Base-by-base conservation (phyloP, 2,329 filamentous ascomycete genomes). In the Penicillium sp. region DNA sequence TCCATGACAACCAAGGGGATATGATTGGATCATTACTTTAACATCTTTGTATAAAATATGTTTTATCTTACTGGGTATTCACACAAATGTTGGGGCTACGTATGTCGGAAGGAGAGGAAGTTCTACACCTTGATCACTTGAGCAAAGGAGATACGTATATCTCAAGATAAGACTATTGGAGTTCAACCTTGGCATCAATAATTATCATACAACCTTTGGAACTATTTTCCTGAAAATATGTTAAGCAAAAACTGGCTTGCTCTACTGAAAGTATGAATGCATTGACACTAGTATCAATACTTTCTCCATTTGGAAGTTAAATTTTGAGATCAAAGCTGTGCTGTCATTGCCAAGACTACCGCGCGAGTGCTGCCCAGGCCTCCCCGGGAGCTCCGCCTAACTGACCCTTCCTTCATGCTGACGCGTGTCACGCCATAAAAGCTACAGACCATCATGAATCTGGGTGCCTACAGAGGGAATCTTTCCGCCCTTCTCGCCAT, bases 401-500 rank as follows among this genome's bases (percentile, higher is more conserved):
- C 48, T 57, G 58, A 57, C 56, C 49, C 47, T 53, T 56, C 50
- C 42, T 49, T 37, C 47, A 55, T 58, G 54, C 54, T 59, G 54
- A 62, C 62, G 59, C 64, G 57, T 61, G 49, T 51, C 49, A 57
- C 54, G 57, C 55, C 44, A 52, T 16, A 48, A 35, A 27, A 59
- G 57, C 56, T 57, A 48, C 31, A 52, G 55, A 60, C 31, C 68
- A 71, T 59, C 49, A 74, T 74, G 72, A 52, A 65, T 57, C 45
- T 67, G 51, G 61, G 60, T 35, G 50, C 57, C 19, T 46, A 57
- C 27, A 59, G 61, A 59, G 61, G 58, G 52, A 65, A 61, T 39
- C 35, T 62, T 22, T 61, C 52, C 45, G 57, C 48, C 64, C 65
- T 68, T 53, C 71, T 70, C 51, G 70, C 59, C 46, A 62, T 77